A percentile compares a stretch with the other conserved stretches of the same genome.
phyloP scores from a whole-genome alignment of 495 filamentous ascomycete genomes.

The Talaromyces trachyspermus region DNA sequence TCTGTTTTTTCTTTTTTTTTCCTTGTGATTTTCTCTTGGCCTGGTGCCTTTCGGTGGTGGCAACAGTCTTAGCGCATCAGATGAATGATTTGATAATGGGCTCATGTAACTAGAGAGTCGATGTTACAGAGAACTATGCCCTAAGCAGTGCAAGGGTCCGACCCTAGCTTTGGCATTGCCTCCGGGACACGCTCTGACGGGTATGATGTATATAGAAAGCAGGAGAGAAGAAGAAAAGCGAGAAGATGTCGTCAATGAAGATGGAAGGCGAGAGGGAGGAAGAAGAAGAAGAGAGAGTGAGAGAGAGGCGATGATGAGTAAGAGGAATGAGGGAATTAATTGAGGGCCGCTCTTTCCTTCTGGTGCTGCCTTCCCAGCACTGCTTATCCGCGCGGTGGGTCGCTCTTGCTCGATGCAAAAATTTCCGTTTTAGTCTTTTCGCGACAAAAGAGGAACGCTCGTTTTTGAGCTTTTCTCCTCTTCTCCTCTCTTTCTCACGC shows the following conservation, averaged over 20 bases:
- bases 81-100: conserved; percentile 6
- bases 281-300: neutral
- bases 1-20: neutral
- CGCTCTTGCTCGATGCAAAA: neutral
- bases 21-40: neutral
- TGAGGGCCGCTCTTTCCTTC: neutral
- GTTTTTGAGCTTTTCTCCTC: neutral
- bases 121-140: neutral
- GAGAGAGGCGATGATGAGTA: neutral
- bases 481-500: neutral
- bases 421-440: neutral
- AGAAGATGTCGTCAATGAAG: neutral
- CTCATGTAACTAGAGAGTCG: conserved; percentile 5
- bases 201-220: neutral
- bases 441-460: neutral
- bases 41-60: neutral
- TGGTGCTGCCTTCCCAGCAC: too few species aligned
- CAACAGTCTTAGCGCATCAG: conserved; percentile 1
- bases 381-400: too few species aligned
- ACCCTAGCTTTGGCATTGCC: neutral
- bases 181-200: neutral
- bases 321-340: neutral
- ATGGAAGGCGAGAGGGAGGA: neutral
- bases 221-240: neutral
- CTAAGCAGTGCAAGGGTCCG: neutral